These are phyloP conservation scores for Yamadazyma scolyti DNA, from an alignment of 805 yeast species.

Conservation along the genomic window DNA sequence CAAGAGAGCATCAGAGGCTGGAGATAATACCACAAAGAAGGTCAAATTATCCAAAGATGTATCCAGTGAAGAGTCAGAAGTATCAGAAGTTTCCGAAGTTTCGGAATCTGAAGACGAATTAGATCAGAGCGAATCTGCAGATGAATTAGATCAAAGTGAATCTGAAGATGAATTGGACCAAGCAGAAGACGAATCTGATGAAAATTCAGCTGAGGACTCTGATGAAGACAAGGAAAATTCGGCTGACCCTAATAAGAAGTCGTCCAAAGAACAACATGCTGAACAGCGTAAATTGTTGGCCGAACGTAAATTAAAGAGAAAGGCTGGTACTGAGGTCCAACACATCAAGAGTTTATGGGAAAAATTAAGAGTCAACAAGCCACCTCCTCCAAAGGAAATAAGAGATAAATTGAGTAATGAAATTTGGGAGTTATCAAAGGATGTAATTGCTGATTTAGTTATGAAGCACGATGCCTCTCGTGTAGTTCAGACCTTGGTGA, in stretches of 20 bases:
- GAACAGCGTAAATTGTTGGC: conserved; percentile 75
- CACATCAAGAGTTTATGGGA: conserved; percentile 89
- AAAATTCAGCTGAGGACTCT: conserved; percentile 12
- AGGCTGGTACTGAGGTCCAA: conserved; percentile 83
- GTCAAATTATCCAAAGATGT: conserved; percentile 27
- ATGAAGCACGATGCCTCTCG: conserved; percentile 95
- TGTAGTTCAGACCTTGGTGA: conserved; percentile 89
- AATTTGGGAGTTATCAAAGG: conserved; percentile 79
- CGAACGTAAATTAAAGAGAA: conserved; percentile 84
- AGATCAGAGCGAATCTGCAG: conserved; percentile 16
- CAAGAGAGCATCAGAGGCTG: conserved; percentile 21
- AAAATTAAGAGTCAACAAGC: conserved; percentile 77
- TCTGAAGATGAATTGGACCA: conserved; percentile 16
- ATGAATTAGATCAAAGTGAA: conserved; percentile 9
- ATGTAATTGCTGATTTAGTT: conserved; percentile 77
- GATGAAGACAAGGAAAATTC: conserved; percentile 16
- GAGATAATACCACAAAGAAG: conserved; percentile 17
- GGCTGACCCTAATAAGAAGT: conserved; percentile 33
- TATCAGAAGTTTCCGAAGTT: conserved; percentile 17
- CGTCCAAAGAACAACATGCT: conserved; percentile 67
- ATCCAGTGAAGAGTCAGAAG: conserved; percentile 21
- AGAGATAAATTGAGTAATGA: conserved; percentile 78
- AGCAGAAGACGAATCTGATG: conserved; percentile 21
- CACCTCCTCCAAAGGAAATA: conserved; percentile 71
- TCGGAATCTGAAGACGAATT: conserved; percentile 24